phyloP scores from a whole-genome alignment of 345 rosid genomes.

The Hypericum androsaemum region DNA sequence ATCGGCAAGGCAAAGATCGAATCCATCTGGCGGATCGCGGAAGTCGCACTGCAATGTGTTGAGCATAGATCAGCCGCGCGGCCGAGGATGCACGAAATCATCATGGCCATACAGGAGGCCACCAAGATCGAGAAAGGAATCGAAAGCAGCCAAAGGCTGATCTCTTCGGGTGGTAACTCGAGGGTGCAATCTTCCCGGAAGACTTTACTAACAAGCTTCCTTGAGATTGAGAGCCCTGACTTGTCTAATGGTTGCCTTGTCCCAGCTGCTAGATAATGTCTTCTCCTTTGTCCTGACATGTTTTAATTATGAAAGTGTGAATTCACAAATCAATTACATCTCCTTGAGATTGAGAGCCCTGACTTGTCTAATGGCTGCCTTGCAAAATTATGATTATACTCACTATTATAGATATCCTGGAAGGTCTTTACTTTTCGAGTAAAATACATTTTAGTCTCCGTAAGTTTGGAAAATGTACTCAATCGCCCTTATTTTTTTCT shows the following conservation, averaged over 20 bases:
- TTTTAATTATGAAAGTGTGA: too few relatives aligned
- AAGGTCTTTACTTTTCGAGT: too few relatives aligned
- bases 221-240: constrained; percentile 81
- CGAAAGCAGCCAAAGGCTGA: constrained; percentile 28
- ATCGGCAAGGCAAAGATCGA: constrained; percentile 57
- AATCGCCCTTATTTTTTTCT: too few relatives aligned
- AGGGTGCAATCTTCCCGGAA: constrained; percentile 70
- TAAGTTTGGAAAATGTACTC: too few relatives aligned
- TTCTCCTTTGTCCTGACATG: neutral
- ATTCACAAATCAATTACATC: too few relatives aligned
- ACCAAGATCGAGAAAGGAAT: constrained; percentile 58
- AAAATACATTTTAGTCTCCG: too few relatives aligned
- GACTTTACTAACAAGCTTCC: constrained; percentile 81
- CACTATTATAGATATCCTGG: too few relatives aligned
- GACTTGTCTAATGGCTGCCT: constrained; percentile 47
- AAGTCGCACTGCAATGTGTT: constrained; percentile 77
- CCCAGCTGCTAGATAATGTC: constrained; percentile 68
- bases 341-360: constrained; percentile 84
- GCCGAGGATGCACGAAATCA: constrained; percentile 88
- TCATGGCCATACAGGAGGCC: constrained; percentile 77
- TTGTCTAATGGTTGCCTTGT: constrained; percentile 50
- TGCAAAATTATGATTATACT: too few relatives aligned
- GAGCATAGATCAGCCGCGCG: constrained; percentile 54
- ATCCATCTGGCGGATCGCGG: constrained; percentile 85
- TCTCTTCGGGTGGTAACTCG: constrained; percentile 28